Base-by-base conservation (phyloP, 768 basidiomycete genomes). In the Russula sp. region DNA sequence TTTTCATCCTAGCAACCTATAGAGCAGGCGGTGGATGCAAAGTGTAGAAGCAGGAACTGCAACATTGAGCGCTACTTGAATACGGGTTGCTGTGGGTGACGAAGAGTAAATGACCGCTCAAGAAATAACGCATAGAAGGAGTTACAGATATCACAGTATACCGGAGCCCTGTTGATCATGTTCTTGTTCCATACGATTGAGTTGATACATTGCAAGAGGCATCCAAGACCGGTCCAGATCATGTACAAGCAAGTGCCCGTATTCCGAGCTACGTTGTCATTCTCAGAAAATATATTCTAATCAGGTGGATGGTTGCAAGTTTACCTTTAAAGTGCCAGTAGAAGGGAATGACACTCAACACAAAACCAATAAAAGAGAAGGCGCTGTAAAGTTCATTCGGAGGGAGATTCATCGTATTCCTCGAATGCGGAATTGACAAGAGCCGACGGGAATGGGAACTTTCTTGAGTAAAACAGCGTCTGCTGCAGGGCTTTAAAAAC, bases 241-340 rank as follows among this genome's bases (percentile, higher is more conserved):
- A 92, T 91, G 76, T 83, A 87, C 46, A 84, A 74, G 64, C 89
- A 84, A 14, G 90, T 90, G 32, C 88, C 89, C 14, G 84, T 79
- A 71, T 89, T 88, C 82, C 84, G 84, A 34, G 85, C 85, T 79
- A 38, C 13, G 22, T 13, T 1, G n/a, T 18, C 13, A 24, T 8
- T 49, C 30, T 36, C 13, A 13, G 11, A 14, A 5, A n/a, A 36
- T 24, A 30, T 30, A 30, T 5, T 30, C 28, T 5, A 30, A 30
- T 30, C 28, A 30, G 28, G 28, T 30, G 28, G 5, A 30, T 30
- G 5, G 28, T 30, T 30, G 28, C 28, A 5, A 2, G 28, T 30
- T 30, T 30, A 30, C 28, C 28, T 30, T 30, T 30, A 30, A 30
- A 30, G 28, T 30, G 28, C 28, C 28, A 30, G 28, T 30, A 30